Evolutionary conservation across 768 basidiomycete species (phyloP), one percentile per base, ranked within the genome.

Genomic region (Rossbeevera mucosa): DNA sequence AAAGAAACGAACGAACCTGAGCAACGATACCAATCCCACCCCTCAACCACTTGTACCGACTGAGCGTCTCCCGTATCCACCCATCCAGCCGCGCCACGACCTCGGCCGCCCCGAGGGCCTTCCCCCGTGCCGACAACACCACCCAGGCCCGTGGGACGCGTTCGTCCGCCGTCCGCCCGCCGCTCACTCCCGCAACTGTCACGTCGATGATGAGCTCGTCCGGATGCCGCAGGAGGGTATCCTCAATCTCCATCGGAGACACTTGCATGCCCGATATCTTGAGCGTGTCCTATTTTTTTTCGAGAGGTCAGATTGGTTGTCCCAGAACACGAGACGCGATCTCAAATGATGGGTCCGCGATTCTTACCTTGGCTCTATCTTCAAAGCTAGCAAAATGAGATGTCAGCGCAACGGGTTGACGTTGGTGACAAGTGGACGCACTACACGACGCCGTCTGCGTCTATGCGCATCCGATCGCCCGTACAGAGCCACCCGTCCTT

Each of bases 261-360:
- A 91, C 90, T 67, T 91, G 90, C 45, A 73, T 74, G 4, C 89
- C 90, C 0, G 86, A 88, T 3, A 92, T 77, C 63, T 92, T 92
- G 20, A 92, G 74, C 0, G 82, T 89, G 61, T 91, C 90, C 83
- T 88, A 22, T 30, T 14, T 30, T 14, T 36, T 14, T n/a, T 20
- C 46, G 42, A 18, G 20, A 8, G 1, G 22, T 56, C 44, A 56
- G 48, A 28, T 18, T 7, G 12, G 9, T 8, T 18, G 11, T 11
- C 2, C n/a, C 36, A 13, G 30, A n/a, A 25, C 12, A n/a, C n/a
- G n/a, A 2, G n/a, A 24, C 24, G 16, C 14, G 24, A 44, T 44
- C 24, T 22, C n/a, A n/a, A 7, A 36, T 36, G n/a, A 16, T 43
- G 26, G 24, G 8, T 26, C 26, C 22, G 24, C 14, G 12, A 28